Conservation (phyloP, 768 basidiomycete species). For the Suillus cothurnatus region DNA sequence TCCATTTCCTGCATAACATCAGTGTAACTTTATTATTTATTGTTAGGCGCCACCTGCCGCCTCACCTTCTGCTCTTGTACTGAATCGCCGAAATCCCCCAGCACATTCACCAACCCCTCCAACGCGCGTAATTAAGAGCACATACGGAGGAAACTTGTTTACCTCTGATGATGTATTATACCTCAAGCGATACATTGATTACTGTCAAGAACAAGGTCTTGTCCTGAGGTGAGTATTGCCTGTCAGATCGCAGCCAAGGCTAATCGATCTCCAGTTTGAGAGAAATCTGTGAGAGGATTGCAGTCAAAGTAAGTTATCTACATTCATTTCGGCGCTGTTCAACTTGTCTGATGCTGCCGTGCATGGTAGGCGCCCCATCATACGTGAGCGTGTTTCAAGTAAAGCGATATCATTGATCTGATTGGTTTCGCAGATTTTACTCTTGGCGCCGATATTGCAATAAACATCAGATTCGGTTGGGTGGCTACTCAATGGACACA, state of each 20-base stretch:
- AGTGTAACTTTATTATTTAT: conserved; percentile 10
- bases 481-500: conserved; percentile 78
- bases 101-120: conserved; percentile 86
- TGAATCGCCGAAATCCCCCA: conserved; percentile 63
- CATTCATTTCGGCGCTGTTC: background rate
- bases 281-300: conserved; percentile 87
- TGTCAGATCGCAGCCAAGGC: background rate
- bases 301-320: conserved; percentile 61
- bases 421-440: conserved; percentile 60
- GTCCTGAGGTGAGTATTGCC: conserved; percentile 62
- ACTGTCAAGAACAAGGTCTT: conserved; percentile 85
- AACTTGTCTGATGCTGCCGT: conserved; percentile 9
- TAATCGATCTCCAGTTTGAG: conserved; percentile 42
- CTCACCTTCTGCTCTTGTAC: conserved; percentile 65
- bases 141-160: conserved; percentile 87
- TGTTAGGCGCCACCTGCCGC: conserved; percentile 61
- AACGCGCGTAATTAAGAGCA: conserved; percentile 81
- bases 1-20: background rate
- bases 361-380: conserved; percentile 76
- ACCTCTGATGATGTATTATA: conserved; percentile 83
- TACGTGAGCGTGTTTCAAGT: conserved; percentile 52
- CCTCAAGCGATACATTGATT: conserved; percentile 87
- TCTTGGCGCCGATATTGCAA: conserved; percentile 93
- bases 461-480: conserved; percentile 89
- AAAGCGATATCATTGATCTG: background rate